Evolutionary conservation across 2,329 filamentous ascomycete genomes (phyloP), one percentile per base, ranked within the genome.

Genomic region (Alternaria ethzedia): DNA sequence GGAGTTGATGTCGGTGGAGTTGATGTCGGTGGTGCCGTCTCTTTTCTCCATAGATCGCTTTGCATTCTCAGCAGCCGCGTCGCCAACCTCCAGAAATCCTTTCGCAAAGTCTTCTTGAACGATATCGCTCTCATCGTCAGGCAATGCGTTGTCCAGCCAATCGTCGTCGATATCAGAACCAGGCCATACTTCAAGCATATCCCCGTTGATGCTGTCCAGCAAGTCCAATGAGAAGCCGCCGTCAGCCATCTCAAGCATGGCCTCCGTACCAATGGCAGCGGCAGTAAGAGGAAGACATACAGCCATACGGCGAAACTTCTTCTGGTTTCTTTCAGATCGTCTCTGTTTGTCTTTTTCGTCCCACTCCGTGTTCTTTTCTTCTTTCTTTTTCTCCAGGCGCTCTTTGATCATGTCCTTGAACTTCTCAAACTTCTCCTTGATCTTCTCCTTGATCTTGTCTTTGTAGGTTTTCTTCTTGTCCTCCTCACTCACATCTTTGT

Each of bases 241-340:
- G 17, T 63, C 60, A 17, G 60, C 60, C 60, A 63, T 30, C 36
- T 63, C 60, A 43, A 63, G 54, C 60, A 63, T 63, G 26, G 60
- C 60, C n/a, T 30, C 21, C 15, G 60, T 63, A 50, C 60, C 60
- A 54, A 63, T 63, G 21, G 60, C 43, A 21, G 54, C 60, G 36
- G 60, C 60, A 49, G 57, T 54, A 43, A 28, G 25, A 47, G 60
- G 60, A 58, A n/a, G 30, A 58, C 60, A 63, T 49, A 54, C 45
- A 30, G 54, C 60, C 54, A 58, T 58, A 50, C 60, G 60, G 20
- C 60, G 54, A 44, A 20, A 49, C 28, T 47, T 63, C 30, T 63
- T 63, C 49, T 63, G 46, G 28, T 63, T 63, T 50, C 46, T 44
- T 45, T 51, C 43, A 55, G 57, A 49, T 45, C 54, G 47, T 49